Evolutionary conservation across 441 rosid species (phyloP).

Genomic region (Aquilaria agallochum): DNA sequence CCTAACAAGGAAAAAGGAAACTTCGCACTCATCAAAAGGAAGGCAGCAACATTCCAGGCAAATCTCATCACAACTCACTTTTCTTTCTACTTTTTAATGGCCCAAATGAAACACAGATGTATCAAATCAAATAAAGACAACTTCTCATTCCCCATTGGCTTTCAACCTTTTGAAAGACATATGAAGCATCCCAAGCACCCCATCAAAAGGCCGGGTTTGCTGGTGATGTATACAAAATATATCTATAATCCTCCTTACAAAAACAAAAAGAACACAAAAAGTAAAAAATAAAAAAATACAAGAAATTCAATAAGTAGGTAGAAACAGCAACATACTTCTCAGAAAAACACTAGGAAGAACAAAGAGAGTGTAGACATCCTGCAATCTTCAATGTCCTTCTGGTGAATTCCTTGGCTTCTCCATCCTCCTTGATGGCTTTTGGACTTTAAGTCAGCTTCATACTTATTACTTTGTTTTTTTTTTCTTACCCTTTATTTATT

Average conservation of each 20-base stretch:
- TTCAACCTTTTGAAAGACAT: conserved; percentile 52
- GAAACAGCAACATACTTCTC: conserved; percentile 18
- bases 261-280: conserved; percentile 3
- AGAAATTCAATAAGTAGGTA: neutral
- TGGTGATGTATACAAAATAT: conserved; percentile 17
- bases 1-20: conserved; percentile 19
- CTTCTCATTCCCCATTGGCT: conserved; percentile 44
- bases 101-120: conserved; percentile 34
- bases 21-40: conserved; percentile 22
- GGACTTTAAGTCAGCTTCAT: conserved; percentile 27
- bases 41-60: conserved; percentile 31
- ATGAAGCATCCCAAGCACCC: conserved; percentile 47
- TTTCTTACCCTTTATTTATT: conserved; percentile 22
- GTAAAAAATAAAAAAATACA: conserved; percentile 11
- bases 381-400: conserved; percentile 20
- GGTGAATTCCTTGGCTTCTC: conserved; percentile 26
- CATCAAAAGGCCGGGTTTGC: conserved; percentile 34
- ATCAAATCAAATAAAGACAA: conserved; percentile 50
- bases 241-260: conserved; percentile 15
- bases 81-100: conserved; percentile 25
- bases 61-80: conserved; percentile 30
- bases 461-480: conserved; percentile 26
- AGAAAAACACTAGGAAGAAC: conserved; percentile 22
- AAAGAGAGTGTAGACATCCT: conserved; percentile 25
- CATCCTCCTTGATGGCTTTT: conserved; percentile 31